Evolutionary conservation across 2,329 filamentous ascomycete genomes (phyloP).

Genomic region (Didymella arachidicola): DNA sequence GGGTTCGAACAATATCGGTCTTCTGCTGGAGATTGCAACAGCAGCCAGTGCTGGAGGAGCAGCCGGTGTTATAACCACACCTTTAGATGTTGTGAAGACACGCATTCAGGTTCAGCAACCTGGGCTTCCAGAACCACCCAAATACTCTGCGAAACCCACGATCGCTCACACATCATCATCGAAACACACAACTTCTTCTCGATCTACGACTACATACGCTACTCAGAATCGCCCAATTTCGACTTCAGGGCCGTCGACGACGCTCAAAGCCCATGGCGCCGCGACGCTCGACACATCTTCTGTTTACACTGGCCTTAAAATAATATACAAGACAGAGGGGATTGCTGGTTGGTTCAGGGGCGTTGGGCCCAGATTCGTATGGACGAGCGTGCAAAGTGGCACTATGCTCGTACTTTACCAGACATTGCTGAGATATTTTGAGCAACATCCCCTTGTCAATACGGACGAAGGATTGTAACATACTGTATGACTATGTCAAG

Average conservation of each 20-base stretch:
- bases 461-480: conserved; percentile 28
- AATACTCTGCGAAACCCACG: conserved; percentile 25
- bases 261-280: conserved; percentile 79
- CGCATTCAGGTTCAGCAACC: conserved; percentile 91
- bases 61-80: conserved; percentile 93
- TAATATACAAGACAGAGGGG: conserved; percentile 92
- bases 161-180: conserved; percentile 33
- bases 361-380: conserved; percentile 89
- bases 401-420: conserved; percentile 98
- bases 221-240: conserved; percentile 74
- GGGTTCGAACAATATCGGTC: conserved; percentile 81
- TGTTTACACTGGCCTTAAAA: conserved; percentile 79
- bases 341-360: conserved; percentile 91
- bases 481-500: conserved; percentile 26
- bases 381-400: conserved; percentile 96
- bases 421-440: conserved; percentile 79
- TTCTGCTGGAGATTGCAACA: conserved; percentile 85
- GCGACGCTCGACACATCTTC: conserved; percentile 87
- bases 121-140: conserved; percentile 33
- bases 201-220: conserved; percentile 34
- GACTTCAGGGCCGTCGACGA: conserved; percentile 86
- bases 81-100: conserved; percentile 96
- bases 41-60: conserved; percentile 89
- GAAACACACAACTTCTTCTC: conserved; percentile 43
- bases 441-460: conserved; percentile 58